These are phyloP conservation scores for Penicillium hordei DNA, from an alignment of 2,329 filamentous ascomycete genomes.

Conservation along the genomic window DNA sequence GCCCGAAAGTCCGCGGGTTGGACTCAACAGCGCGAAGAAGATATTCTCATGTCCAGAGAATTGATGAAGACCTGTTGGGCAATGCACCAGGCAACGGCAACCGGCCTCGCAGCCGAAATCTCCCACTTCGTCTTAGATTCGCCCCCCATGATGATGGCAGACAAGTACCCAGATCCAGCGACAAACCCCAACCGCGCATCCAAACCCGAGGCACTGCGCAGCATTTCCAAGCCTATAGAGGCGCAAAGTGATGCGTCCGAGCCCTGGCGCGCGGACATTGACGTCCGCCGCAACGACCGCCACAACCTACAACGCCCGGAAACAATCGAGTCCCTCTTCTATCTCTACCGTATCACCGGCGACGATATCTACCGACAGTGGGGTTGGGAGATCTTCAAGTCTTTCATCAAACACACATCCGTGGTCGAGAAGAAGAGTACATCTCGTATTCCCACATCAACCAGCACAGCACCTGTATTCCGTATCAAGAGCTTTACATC, in stretches of 20 bases:
- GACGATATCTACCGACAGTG: conserved; percentile 87
- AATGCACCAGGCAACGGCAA: conserved; percentile 89
- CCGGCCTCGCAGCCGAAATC: conserved; percentile 92
- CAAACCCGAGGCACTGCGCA: conserved; percentile 32
- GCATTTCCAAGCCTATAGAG: conserved; percentile 38
- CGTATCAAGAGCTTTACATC: conserved; percentile 70
- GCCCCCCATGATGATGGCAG: conserved; percentile 58
- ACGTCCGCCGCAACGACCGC: conserved; percentile 75
- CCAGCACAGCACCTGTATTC: conserved; percentile 8
- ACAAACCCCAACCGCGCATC: conserved; percentile 36
- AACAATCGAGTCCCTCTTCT: conserved; percentile 93
- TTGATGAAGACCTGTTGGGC: conserved; percentile 97
- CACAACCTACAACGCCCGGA: conserved; percentile 96
- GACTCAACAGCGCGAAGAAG: conserved; percentile 76
- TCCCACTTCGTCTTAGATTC: conserved; percentile 79
- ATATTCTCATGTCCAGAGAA: conserved; percentile 83
- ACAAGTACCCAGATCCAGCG: conserved; percentile 37
- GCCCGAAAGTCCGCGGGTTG: conserved; percentile 72
- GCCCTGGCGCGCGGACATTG: conserved; percentile 73
- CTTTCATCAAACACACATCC: conserved; percentile 81
- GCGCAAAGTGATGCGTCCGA: conserved; percentile 27
- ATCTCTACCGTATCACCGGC: conserved; percentile 98
- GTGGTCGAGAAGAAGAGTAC: conserved; percentile 63
- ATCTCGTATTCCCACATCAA: conserved; percentile 10
- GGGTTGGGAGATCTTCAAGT: conserved; percentile 98